phyloP scores from a whole-genome alignment of 2,329 filamentous ascomycete species.

The Colletotrichum graminicola region DNA sequence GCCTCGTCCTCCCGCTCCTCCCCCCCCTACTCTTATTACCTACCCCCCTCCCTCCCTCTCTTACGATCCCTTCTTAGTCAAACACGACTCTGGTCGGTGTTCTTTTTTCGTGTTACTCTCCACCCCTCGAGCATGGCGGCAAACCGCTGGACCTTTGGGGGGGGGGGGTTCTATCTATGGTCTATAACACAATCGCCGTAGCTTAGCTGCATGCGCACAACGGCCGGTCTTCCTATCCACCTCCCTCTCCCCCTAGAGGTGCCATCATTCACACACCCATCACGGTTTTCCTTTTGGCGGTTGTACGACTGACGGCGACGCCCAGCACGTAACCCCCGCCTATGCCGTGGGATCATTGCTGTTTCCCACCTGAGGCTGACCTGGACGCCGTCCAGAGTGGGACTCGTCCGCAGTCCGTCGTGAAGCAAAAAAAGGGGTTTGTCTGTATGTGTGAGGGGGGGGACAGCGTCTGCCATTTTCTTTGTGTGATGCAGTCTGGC shows the following conservation, averaged over 20 bases:
- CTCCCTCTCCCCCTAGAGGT: background rate
- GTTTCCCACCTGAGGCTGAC: conserved; percentile 22
- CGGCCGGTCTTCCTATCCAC: background rate
- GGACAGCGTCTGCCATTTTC: background rate
- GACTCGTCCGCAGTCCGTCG: background rate
- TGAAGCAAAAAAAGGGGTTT: background rate
- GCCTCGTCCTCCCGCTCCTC: background rate
- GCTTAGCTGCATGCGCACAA: background rate
- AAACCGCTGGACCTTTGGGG: background rate
- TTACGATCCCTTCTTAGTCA: background rate
- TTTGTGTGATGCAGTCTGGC: background rate
- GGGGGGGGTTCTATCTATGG: background rate
- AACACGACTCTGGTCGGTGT: background rate
- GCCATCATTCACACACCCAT: background rate
- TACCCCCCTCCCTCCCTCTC: no score
- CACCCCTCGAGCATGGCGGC: background rate
- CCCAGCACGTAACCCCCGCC: background rate
- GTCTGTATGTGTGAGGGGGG: background rate
- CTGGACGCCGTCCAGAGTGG: conserved; percentile 11
- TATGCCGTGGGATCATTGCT: conserved; percentile 2
- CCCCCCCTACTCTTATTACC: no score
- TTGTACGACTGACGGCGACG: conserved; percentile 8
- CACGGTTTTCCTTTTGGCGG: background rate
- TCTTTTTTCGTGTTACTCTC: background rate
- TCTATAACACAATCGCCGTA: background rate